phyloP scores from a whole-genome alignment of 139 green algal genomes.

The Nannochloris sp. region DNA sequence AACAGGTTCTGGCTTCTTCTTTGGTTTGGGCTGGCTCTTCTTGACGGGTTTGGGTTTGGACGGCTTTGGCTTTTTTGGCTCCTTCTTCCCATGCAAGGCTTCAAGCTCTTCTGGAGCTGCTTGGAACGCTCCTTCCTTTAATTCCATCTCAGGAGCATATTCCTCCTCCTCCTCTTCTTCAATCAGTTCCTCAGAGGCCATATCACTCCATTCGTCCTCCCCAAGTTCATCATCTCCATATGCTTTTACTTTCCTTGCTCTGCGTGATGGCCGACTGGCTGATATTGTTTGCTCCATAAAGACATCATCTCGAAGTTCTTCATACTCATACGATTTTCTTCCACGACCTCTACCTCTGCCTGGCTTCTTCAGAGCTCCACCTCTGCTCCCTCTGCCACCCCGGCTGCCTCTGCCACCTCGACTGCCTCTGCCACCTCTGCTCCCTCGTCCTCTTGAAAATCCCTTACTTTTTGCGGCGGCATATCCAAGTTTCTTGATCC shows the following conservation, averaged over 20 bases:
- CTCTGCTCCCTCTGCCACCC: not conserved
- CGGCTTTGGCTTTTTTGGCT: conserved; percentile 9
- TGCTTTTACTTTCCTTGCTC: not conserved
- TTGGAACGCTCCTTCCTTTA: not conserved
- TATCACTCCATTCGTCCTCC: not conserved
- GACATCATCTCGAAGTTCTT: not conserved
- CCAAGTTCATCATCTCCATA: not conserved
- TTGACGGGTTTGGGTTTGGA: not conserved
- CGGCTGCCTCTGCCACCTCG: not conserved
- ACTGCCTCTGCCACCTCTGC: not conserved
- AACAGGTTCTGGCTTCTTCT: not conserved
- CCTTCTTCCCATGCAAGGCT: not conserved
- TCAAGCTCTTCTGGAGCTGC: not conserved
- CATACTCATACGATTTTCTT: conserved; percentile 2
- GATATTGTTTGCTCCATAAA: not conserved
- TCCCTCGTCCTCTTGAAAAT: conserved; percentile 9
- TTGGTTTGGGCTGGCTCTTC: conserved; percentile 1
- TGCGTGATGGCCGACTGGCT: conserved; percentile 1
- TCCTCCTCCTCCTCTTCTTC: conserved; percentile 3
- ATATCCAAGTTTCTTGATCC: conserved; percentile 17
- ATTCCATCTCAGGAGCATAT: not conserved
- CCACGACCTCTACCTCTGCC: conserved; percentile 12
- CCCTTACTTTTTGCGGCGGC: conserved; percentile 15
- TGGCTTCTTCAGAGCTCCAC: not conserved
- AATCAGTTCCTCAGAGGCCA: not conserved